Evolutionary conservation across 768 basidiomycete genomes (phyloP).

Genomic region (Leccinellum luteum): DNA sequence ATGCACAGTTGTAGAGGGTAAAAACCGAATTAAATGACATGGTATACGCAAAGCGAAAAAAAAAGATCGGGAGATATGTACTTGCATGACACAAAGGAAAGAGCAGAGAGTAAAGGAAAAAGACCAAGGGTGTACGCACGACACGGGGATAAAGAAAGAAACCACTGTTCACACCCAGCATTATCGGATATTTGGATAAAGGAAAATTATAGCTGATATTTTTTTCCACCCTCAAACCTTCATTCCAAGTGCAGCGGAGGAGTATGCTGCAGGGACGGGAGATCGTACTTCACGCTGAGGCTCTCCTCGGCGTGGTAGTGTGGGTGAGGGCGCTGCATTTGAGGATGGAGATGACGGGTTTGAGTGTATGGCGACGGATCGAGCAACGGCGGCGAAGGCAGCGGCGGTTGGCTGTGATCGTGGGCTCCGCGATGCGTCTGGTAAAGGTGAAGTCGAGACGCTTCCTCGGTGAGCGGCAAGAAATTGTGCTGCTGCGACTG

Average conservation of each 20-base stretch:
- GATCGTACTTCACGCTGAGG: slow-evolving; percentile 43
- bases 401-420: slow-evolving; percentile 23
- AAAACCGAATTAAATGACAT: slow-evolving; percentile 21
- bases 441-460: slow-evolving; percentile 34
- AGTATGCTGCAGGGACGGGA: slow-evolving; percentile 41
- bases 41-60: slow-evolving; percentile 19
- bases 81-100: slow-evolving; percentile 7
- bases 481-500: slow-evolving; percentile 28
- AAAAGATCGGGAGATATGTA: slow-evolving; percentile 7
- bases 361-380: slow-evolving; percentile 31
- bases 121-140: slow-evolving; percentile 2
- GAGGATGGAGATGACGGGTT: slow-evolving; percentile 34
- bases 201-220: slow-evolving; percentile 9
- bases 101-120: neutral
- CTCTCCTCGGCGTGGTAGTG: slow-evolving; percentile 35
- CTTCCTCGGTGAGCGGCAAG: slow-evolving; percentile 26
- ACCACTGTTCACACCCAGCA: slow-evolving; percentile 26
- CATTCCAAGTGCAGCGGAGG: slow-evolving; percentile 50
- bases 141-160: neutral
- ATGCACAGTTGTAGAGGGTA: slow-evolving; percentile 21
- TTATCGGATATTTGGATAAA: slow-evolving; percentile 30
- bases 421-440: slow-evolving; percentile 36
- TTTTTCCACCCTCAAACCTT: slow-evolving; percentile 33
- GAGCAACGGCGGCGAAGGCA: slow-evolving; percentile 34
- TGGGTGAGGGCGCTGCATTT: slow-evolving; percentile 33